Conservation (phyloP, 306 rosid species). For the Sicyos edulis region DNA sequence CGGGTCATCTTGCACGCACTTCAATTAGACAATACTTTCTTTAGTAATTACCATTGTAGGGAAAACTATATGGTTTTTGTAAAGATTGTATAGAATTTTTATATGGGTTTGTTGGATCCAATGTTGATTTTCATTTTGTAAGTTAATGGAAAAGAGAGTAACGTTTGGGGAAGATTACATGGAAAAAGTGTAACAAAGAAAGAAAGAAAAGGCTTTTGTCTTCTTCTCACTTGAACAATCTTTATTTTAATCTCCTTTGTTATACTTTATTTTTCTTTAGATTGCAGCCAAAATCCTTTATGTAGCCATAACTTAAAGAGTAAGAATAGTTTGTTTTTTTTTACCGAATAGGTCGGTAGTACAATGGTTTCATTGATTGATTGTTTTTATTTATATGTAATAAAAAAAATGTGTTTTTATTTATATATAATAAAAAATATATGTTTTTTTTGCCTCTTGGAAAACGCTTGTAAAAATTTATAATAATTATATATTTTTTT, state of each 20-base stretch:
- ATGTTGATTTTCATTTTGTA: neutral
- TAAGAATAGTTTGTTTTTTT: neutral
- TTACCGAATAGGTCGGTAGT: too few relatives aligned
- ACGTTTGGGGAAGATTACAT: neutral
- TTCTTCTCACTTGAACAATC: neutral
- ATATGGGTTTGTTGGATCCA: neutral
- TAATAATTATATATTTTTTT: too few relatives aligned
- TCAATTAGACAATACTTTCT: neutral
- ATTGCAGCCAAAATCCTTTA: too few relatives aligned
- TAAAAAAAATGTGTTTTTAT: too few relatives aligned
- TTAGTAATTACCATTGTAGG: neutral
- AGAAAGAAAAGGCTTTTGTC: neutral
- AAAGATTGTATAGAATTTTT: neutral
- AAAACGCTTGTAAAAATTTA: too few relatives aligned
- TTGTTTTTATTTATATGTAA: too few relatives aligned
- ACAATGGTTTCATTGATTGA: too few relatives aligned
- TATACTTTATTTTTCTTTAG: conserved; percentile 10
- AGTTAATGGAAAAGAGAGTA: neutral
- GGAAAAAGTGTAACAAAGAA: conserved; percentile 9
- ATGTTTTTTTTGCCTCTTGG: too few relatives aligned
- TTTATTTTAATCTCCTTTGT: conserved; percentile 3
- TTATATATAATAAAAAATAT: too few relatives aligned
- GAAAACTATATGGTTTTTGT: neutral
- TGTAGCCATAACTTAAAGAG: neutral
- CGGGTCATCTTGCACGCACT: too few relatives aligned